Conservation (phyloP, 345 rosid genomes). For the Eucalyptus marginata region DNA sequence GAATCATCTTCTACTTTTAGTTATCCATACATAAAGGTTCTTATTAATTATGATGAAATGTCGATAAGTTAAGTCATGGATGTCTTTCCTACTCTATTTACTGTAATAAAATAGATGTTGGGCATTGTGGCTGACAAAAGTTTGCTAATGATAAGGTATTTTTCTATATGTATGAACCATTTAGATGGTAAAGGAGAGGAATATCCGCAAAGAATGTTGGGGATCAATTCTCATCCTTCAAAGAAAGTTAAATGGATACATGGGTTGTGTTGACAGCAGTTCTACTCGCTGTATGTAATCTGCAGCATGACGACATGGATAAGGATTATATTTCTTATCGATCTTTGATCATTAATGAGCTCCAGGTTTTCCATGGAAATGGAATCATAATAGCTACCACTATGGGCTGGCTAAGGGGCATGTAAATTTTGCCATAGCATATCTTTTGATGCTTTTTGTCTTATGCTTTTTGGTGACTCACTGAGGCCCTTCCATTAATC, state of each 20-base stretch:
- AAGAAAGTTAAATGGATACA: background rate
- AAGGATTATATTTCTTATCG: background rate
- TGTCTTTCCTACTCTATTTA: background rate
- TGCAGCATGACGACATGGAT: background rate
- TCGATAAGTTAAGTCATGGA: background rate
- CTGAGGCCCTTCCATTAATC: background rate
- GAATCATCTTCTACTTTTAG: background rate
- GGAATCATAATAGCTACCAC: background rate
- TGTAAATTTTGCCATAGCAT: background rate
- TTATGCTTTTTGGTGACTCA: background rate
- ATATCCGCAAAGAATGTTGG: background rate
- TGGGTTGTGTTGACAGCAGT: background rate
- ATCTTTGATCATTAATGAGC: background rate
- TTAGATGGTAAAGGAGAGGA: background rate
- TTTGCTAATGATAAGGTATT: background rate
- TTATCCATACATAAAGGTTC: conserved; percentile 4
- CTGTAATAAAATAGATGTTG: background rate
- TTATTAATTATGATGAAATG: background rate
- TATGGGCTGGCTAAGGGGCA: background rate
- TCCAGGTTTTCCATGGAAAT: background rate
- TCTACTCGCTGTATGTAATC: background rate
- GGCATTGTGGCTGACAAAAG: background rate
- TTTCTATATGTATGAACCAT: background rate
- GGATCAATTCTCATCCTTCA: background rate
- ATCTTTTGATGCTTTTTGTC: background rate